Conservation (phyloP, 2,329 filamentous ascomycete genomes). For the Didymella pinodella region DNA sequence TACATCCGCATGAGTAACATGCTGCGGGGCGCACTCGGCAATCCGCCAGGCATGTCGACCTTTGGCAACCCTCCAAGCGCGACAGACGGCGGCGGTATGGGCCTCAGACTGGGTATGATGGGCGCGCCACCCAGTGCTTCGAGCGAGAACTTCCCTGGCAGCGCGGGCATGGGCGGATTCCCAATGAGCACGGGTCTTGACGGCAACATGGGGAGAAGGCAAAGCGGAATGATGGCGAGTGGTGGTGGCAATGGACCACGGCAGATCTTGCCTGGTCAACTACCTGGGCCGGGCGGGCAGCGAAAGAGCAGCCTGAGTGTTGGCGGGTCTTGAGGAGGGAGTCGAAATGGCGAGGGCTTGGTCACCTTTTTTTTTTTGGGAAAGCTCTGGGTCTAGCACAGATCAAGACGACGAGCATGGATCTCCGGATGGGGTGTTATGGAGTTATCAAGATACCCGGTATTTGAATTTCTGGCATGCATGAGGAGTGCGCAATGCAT, state of each 20-base stretch:
- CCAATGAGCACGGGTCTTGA: conserved; percentile 46
- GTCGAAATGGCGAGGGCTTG: no score
- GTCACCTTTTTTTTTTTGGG: no score
- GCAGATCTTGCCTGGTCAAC: conserved; percentile 49
- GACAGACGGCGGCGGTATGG: conserved; percentile 32
- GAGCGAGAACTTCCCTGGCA: conserved; percentile 42
- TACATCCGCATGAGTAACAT: conserved; percentile 70
- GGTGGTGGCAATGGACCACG: conserved; percentile 31
- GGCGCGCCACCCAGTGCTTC: conserved; percentile 44
- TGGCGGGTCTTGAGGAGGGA: conserved; percentile 20
- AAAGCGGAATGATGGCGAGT: conserved; percentile 39
- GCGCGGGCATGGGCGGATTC: conserved; percentile 39
- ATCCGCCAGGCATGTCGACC: conserved; percentile 44
- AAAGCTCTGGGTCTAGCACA: no score
- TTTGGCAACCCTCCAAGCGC: conserved; percentile 33
- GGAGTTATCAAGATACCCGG: background rate
- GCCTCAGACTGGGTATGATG: conserved; percentile 44
- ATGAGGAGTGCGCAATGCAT: background rate
- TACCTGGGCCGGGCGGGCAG: conserved; percentile 44
- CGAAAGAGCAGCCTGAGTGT: conserved; percentile 45
- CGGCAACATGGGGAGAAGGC: conserved; percentile 32
- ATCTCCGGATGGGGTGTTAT: background rate
- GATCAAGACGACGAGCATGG: background rate
- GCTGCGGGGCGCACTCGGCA: conserved; percentile 66
- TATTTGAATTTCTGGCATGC: background rate